Percentiles rank a stretch among this genome's conserved stretches.
Conservation (phyloP, 371 early-diverging fungal genomes). For the Syncephalastrum sp. region DNA sequence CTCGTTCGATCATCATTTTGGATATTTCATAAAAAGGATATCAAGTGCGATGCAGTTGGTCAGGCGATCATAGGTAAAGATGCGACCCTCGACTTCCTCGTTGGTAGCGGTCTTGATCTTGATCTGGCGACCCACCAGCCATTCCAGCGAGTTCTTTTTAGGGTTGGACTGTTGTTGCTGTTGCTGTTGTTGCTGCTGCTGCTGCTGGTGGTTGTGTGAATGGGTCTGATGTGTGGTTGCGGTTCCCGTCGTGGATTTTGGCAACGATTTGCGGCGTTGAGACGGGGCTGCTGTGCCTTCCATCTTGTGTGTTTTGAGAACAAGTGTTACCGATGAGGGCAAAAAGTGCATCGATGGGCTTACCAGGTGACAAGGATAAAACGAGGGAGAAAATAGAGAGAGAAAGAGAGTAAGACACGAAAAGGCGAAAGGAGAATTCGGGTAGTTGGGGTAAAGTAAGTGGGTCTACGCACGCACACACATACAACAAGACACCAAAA, state of each 20-base stretch:
- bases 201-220: too few relatives aligned
- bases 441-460: too few relatives aligned
- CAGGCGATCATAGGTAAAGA: constrained; percentile 61
- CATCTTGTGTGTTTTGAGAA: neutral
- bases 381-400: too few relatives aligned
- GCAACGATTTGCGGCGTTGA: constrained; percentile 13
- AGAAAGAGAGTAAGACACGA: too few relatives aligned
- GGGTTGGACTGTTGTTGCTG: constrained; percentile 5
- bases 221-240: too few relatives aligned
- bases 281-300: constrained; percentile 9
- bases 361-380: too few relatives aligned
- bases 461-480: too few relatives aligned
- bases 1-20: too few relatives aligned
- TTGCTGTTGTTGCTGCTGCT: constrained; percentile 1
- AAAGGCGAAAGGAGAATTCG: too few relatives aligned
- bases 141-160: constrained; percentile 14
- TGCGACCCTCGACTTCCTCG: constrained; percentile 59
- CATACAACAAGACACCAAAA: too few relatives aligned
- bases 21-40: constrained; percentile 43
- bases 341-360: too few relatives aligned
- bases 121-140: constrained; percentile 48
- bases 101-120: constrained; percentile 54
- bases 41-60: constrained; percentile 69
- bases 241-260: constrained; percentile 5
- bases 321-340: too few relatives aligned